A percentile compares a stretch with the other conserved stretches of the same genome.
Conservation (phyloP, 192 early-diverging fungal genomes). For the Thamnidium elegans region DNA sequence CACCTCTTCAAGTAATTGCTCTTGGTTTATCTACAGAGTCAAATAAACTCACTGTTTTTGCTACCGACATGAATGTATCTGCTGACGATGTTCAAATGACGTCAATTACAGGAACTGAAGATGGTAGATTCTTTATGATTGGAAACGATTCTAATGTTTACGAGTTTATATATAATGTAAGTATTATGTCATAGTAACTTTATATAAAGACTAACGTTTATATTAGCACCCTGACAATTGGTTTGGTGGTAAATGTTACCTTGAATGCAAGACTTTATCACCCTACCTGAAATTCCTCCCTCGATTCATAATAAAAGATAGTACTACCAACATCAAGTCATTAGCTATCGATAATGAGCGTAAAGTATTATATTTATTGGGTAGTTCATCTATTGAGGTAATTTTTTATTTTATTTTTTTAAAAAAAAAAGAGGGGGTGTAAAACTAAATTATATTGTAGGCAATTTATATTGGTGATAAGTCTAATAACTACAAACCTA, state of each 20-base stretch:
- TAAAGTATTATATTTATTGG: slow-evolving; percentile 70
- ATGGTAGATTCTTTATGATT: slow-evolving; percentile 86
- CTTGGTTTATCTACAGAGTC: slow-evolving; percentile 48
- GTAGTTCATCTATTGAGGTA: slow-evolving; percentile 71
- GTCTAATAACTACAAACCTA: slow-evolving; percentile 49
- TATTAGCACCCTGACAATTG: background rate
- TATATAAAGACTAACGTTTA: background rate
- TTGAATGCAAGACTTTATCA: background rate
- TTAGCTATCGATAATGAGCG: slow-evolving; percentile 70
- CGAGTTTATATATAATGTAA: slow-evolving; percentile 79
- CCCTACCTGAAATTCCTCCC: no score
- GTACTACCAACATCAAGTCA: background rate
- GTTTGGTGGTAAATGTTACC: background rate
- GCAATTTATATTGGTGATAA: slow-evolving; percentile 63
- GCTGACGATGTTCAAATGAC: slow-evolving; percentile 79
- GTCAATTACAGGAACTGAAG: slow-evolving; percentile 69
- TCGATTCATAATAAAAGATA: no score
- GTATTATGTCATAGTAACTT: background rate
- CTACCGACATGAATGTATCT: slow-evolving; percentile 77
- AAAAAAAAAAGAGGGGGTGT: background rate
- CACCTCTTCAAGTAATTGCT: slow-evolving; percentile 83
- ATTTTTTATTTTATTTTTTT: background rate
- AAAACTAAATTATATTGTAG: slow-evolving; percentile 4
- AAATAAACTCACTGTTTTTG: slow-evolving; percentile 47
- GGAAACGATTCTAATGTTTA: slow-evolving; percentile 81